Conservation (phyloP, 257 asterid species). For the Salvia miltiorrhiza region DNA sequence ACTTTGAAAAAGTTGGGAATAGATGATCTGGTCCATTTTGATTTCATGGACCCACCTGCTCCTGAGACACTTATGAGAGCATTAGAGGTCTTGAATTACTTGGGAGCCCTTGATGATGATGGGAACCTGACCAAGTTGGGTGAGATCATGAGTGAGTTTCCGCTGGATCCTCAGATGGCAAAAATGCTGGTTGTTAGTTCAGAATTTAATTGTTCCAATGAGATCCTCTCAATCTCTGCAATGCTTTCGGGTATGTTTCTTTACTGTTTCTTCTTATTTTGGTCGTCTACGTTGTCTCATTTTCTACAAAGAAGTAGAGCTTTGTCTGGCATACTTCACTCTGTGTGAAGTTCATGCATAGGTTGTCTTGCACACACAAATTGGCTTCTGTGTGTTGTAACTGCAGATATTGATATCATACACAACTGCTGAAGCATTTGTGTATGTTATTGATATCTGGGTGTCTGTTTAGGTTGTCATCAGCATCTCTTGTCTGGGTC, state of each 20-base stretch:
- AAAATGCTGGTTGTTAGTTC: conserved; percentile 96
- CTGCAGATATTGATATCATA: conserved; percentile 40
- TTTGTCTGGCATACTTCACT: conserved; percentile 36
- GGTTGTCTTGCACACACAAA: conserved; percentile 38
- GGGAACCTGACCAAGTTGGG: conserved; percentile 91
- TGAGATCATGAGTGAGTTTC: conserved; percentile 91
- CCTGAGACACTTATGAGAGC: conserved; percentile 98
- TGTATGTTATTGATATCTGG: conserved; percentile 47
- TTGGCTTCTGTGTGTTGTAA: conserved; percentile 36
- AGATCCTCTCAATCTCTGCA: conserved; percentile 86
- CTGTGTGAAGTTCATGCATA: conserved; percentile 35
- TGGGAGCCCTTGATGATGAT: conserved; percentile 94
- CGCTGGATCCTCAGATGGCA: conserved; percentile 94
- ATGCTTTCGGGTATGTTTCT: conserved; percentile 86
- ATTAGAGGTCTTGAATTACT: conserved; percentile 86
- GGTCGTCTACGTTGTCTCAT: conserved; percentile 26
- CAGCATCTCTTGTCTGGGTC: conserved; percentile 94
- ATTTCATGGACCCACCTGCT: conserved; percentile 99
- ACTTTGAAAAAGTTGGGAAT: conserved; percentile 91
- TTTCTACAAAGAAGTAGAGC: conserved; percentile 28
- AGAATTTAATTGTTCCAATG: conserved; percentile 91
- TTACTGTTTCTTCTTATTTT: conserved; percentile 12
- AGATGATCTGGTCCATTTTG: conserved; percentile 91
- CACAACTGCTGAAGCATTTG: conserved; percentile 34
- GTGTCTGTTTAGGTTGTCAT: conserved; percentile 82